phyloP scores from a whole-genome alignment of 1,139 yeast species.

The Blastobotrys elegans region DNA sequence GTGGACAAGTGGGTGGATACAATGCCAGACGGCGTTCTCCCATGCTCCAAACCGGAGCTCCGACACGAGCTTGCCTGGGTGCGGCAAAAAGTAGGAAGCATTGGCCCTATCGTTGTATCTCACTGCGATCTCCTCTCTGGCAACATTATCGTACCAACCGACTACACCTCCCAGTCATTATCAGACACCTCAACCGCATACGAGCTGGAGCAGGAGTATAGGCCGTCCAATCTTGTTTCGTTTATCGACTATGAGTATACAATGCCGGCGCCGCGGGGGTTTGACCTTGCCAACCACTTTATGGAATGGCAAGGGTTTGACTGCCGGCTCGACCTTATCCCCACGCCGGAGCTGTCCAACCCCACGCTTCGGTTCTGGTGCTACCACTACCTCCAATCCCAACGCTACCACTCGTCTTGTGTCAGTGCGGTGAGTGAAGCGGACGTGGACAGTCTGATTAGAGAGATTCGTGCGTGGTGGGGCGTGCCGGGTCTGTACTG shows the following conservation, averaged over 20 bases:
- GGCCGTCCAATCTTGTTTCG: slow-evolving; percentile 42
- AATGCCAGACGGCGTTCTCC: slow-evolving; percentile 42
- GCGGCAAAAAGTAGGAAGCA: slow-evolving; percentile 35
- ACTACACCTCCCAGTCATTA: background rate
- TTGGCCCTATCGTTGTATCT: slow-evolving; percentile 46
- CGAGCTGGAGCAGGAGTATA: slow-evolving; percentile 19
- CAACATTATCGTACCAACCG: slow-evolving; percentile 55
- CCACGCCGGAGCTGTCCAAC: slow-evolving; percentile 45
- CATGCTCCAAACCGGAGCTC: slow-evolving; percentile 29
- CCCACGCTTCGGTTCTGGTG: slow-evolving; percentile 48
- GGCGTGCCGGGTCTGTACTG: slow-evolving; percentile 83
- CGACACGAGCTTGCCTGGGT: slow-evolving; percentile 59
- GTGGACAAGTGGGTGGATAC: slow-evolving; percentile 57
- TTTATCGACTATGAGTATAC: slow-evolving; percentile 81
- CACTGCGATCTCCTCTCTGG: slow-evolving; percentile 75
- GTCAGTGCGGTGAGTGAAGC: slow-evolving; percentile 11
- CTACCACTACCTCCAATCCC: slow-evolving; percentile 32
- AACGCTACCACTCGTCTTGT: slow-evolving; percentile 14
- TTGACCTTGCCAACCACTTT: slow-evolving; percentile 80
- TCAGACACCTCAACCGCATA: slow-evolving; percentile 1
- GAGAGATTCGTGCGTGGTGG: slow-evolving; percentile 57
- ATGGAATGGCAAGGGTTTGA: slow-evolving; percentile 87
- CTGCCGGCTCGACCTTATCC: slow-evolving; percentile 59
- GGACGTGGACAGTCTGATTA: slow-evolving; percentile 41
- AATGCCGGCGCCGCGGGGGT: slow-evolving; percentile 75